A percentile compares a stretch with the other conserved stretches of the same genome.
These are phyloP conservation scores for Argentina anserina DNA, from an alignment of 306 rosid species.

Conservation along the genomic window DNA sequence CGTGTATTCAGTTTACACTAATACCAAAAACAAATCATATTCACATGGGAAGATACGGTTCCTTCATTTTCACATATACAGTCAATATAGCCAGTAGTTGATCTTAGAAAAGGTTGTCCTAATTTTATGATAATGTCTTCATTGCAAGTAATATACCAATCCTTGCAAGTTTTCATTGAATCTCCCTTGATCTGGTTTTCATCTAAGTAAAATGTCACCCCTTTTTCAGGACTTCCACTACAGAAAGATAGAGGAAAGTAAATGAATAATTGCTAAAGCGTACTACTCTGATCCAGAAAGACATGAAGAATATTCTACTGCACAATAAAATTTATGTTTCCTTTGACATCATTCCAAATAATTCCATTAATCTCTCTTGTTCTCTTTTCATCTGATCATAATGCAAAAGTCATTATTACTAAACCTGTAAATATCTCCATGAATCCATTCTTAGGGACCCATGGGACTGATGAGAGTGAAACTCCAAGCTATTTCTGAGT, in stretches of 20 bases:
- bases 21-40: not conserved
- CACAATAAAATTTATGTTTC: not conserved
- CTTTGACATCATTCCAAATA: not conserved
- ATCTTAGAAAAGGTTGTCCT: too few relatives aligned
- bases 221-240: not conserved
- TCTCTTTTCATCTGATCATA: not conserved
- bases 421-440: not conserved
- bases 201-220: not conserved
- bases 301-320: conserved; percentile 15
- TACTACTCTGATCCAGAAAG: not conserved
- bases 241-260: not conserved
- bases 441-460: not conserved
- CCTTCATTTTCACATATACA: not conserved
- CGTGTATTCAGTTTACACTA: not conserved
- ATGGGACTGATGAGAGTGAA: not conserved
- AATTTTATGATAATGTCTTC: not conserved
- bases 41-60: not conserved
- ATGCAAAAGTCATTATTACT: not conserved
- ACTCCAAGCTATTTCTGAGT: not conserved
- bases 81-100: too few relatives aligned
- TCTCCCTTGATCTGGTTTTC: not conserved
- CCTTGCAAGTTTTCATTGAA: not conserved
- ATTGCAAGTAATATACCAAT: too few relatives aligned
- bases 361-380: not conserved
- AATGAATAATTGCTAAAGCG: not conserved